A percentile compares a stretch with the other conserved stretches of the same genome.
Evolutionary conservation across 73 alveolate species (phyloP).

Genomic region (Tetrahymena thermophila): DNA sequence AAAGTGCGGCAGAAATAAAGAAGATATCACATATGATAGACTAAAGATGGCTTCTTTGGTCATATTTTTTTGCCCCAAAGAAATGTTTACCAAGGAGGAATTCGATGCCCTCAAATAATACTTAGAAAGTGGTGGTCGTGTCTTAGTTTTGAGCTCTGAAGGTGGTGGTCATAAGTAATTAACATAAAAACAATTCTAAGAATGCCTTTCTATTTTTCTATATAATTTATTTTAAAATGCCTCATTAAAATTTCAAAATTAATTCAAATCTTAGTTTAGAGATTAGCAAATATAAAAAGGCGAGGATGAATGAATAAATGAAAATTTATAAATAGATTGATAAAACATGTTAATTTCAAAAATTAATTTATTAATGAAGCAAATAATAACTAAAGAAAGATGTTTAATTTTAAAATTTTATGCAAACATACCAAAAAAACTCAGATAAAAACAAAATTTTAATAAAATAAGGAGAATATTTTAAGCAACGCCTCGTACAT

Average conservation of each 20-base stretch:
- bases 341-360: no score
- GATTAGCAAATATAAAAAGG: not conserved
- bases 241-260: not conserved
- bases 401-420: no score
- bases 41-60: conserved; percentile 55
- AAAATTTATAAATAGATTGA: no score
- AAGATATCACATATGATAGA: conserved; percentile 43
- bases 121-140: conserved; percentile 88
- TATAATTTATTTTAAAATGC: not conserved
- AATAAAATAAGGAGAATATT: not conserved
- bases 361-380: no score
- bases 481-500: not conserved
- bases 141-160: conserved; percentile 77
- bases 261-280: not conserved
- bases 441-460: not conserved
- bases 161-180: conserved; percentile 89
- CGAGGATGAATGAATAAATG: not conserved
- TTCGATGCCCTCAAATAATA: conserved; percentile 77
- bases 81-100: conserved; percentile 66
- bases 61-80: conserved; percentile 63
- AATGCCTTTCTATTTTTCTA: not conserved
- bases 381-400: no score
- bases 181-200: not conserved
- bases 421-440: no score
- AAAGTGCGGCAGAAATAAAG: conserved; percentile 37